Percentiles rank a stretch among this genome's conserved stretches.
Conservation (phyloP, 805 yeast genomes). For the Saccharomycopsis sp. region DNA sequence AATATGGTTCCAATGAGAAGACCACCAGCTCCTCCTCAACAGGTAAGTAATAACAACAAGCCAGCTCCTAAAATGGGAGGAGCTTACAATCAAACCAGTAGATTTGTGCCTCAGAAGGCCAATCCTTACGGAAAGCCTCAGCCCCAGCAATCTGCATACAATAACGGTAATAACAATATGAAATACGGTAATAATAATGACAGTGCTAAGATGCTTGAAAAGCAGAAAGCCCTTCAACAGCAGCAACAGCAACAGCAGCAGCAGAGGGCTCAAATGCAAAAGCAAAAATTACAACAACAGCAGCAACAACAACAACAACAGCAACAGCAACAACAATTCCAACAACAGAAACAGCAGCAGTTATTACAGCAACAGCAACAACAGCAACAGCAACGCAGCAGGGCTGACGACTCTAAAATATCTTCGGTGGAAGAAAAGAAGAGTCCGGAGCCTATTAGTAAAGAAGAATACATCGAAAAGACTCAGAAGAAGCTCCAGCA, state of each 20-base stretch:
- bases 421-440: constrained; percentile 2
- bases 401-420: constrained; percentile 1
- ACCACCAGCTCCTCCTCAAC: constrained; percentile 50
- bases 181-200: constrained; percentile 7
- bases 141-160: background rate
- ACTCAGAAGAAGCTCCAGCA: constrained; percentile 27
- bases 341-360: constrained; percentile 11
- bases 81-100: background rate
- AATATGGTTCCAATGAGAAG: constrained; percentile 41
- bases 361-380: constrained; percentile 24
- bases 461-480: constrained; percentile 24
- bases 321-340: constrained; percentile 21
- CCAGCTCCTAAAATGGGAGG: constrained; percentile 4
- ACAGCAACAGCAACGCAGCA: constrained; percentile 20
- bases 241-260: constrained; percentile 20
- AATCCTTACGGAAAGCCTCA: constrained; percentile 1
- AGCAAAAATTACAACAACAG: constrained; percentile 16
- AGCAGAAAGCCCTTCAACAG: constrained; percentile 19
- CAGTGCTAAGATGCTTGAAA: constrained; percentile 12
- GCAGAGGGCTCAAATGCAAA: constrained; percentile 3
- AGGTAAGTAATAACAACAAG: constrained; percentile 4
- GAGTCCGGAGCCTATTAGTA: constrained; percentile 16
- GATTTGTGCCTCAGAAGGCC: constrained; percentile 11
- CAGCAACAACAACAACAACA: constrained; percentile 12
- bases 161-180: background rate